Conservation (phyloP, 2,329 filamentous ascomycete species). For the Beauveria sp. region DNA sequence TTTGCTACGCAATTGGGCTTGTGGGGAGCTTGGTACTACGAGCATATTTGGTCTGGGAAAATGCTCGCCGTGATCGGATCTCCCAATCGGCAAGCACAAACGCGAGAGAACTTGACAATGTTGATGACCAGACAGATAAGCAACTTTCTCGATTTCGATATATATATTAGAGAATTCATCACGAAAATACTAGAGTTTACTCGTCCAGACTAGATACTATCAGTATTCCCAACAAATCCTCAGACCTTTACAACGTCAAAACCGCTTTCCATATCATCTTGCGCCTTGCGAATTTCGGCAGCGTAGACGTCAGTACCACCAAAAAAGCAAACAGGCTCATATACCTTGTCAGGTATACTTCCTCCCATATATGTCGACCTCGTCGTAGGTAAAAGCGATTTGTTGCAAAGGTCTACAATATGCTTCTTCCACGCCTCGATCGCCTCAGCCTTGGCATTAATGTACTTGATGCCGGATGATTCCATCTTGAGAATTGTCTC, state of each 20-base stretch:
- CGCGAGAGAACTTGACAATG: background rate
- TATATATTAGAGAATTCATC: background rate
- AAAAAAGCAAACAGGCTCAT: background rate
- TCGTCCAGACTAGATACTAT: background rate
- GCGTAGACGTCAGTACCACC: background rate
- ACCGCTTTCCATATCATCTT: background rate
- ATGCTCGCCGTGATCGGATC: constrained; percentile 40
- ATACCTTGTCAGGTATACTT: constrained; percentile 3
- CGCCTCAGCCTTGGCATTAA: background rate
- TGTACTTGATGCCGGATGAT: background rate
- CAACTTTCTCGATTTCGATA: background rate
- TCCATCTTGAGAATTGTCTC: background rate
- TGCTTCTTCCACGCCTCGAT: background rate
- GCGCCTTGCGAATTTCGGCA: background rate
- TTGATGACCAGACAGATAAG: background rate
- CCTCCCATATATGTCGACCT: constrained; percentile 8
- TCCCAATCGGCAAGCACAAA: background rate
- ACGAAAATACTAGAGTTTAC: too few relatives aligned
- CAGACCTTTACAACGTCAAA: background rate
- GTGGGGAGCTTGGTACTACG: constrained; percentile 35
- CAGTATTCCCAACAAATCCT: background rate
- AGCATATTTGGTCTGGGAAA: constrained; percentile 43
- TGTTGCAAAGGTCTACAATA: background rate
- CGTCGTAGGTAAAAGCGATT: background rate
- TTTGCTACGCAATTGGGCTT: constrained; percentile 48